A percentile compares a stretch with the other conserved stretches of the same genome.
These are phyloP conservation scores for Solanum peruvianum DNA, from an alignment of 257 asterid species.

Conservation along the genomic window DNA sequence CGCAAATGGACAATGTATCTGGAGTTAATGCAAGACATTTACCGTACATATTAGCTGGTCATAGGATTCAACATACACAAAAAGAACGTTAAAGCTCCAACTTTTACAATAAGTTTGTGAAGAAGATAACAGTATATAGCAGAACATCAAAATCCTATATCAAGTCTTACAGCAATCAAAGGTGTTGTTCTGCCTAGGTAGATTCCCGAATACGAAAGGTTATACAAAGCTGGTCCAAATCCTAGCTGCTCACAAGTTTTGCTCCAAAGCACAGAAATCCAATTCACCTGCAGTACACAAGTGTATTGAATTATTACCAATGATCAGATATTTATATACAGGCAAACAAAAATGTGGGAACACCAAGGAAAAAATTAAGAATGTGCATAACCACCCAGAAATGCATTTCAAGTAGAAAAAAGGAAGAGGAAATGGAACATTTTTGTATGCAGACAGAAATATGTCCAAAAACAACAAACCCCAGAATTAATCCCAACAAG, in stretches of 20 bases:
- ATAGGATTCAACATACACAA: neutral
- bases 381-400: neutral
- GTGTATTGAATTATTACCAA: neutral
- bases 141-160: neutral
- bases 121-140: neutral
- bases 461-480: neutral
- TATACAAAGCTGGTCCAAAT: neutral
- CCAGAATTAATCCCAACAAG: neutral
- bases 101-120: neutral
- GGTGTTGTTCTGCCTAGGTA: neutral
- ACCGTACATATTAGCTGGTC: neutral
- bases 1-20: neutral
- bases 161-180: neutral
- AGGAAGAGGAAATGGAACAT: neutral
- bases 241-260: neutral
- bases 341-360: too few relatives aligned
- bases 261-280: neutral
- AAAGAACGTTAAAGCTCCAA: neutral
- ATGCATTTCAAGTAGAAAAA: neutral
- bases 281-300: neutral
- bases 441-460: neutral
- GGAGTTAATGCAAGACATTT: neutral
- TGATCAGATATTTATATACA: neutral
- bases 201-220: neutral
- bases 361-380: neutral